Conservation (phyloP, 2,329 filamentous ascomycete genomes). For the Juglanconis oblonga region DNA sequence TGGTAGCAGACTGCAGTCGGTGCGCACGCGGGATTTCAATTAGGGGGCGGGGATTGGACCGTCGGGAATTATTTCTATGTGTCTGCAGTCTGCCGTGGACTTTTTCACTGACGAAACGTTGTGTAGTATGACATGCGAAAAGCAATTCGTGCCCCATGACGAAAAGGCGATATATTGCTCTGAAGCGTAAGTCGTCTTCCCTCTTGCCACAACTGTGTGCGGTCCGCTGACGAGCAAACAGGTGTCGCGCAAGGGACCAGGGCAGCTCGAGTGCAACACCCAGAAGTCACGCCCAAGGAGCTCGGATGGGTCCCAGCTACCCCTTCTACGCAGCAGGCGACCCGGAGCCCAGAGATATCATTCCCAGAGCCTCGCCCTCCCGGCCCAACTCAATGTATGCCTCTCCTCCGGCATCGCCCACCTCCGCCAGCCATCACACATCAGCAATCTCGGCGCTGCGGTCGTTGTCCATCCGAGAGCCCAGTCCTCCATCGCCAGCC, state of each 20-base stretch:
- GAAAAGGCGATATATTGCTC: slow-evolving; percentile 62
- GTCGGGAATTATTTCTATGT: slow-evolving; percentile 24
- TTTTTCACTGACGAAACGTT: slow-evolving; percentile 26
- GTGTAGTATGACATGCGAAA: slow-evolving; percentile 63
- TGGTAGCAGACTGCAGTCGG: neutral
- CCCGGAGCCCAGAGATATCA: slow-evolving; percentile 58
- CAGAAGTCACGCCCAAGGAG: slow-evolving; percentile 7
- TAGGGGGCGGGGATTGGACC: neutral
- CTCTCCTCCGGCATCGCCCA: slow-evolving; percentile 51
- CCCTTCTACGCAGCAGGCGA: slow-evolving; percentile 44
- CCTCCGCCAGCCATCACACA: slow-evolving; percentile 41
- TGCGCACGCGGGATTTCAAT: neutral
- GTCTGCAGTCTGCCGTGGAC: slow-evolving; percentile 20
- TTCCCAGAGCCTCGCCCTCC: slow-evolving; percentile 62
- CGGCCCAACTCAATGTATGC: slow-evolving; percentile 55
- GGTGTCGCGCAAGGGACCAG: slow-evolving; percentile 55
- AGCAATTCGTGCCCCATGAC: slow-evolving; percentile 59
- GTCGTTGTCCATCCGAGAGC: slow-evolving; percentile 51
- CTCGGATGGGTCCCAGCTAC: slow-evolving; percentile 30
- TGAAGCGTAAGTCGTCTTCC: slow-evolving; percentile 48
- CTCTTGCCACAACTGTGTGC: slow-evolving; percentile 7
- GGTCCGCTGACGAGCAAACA: slow-evolving; percentile 28
- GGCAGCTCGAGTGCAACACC: slow-evolving; percentile 27
- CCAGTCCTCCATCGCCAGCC: slow-evolving; percentile 54
- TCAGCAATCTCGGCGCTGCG: slow-evolving; percentile 55